Conservation (phyloP, 345 rosid genomes). For the Gynandropsis gynandra region DNA sequence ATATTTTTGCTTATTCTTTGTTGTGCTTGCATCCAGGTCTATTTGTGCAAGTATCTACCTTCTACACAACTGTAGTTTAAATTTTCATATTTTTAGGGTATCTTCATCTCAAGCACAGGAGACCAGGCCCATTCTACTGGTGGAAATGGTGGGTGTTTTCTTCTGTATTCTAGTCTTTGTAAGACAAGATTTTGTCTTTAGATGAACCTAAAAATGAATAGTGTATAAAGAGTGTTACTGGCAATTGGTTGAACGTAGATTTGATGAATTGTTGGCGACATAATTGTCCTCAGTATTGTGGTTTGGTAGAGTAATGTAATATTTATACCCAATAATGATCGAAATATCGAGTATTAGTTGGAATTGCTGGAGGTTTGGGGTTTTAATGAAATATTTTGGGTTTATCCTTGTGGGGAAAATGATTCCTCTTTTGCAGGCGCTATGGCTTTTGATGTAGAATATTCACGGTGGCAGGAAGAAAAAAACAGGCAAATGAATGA, state of each 20-base stretch:
- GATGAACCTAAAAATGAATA: background rate
- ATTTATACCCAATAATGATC: constrained; percentile 5
- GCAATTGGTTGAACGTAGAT: constrained; percentile 3
- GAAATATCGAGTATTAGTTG: background rate
- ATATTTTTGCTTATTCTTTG: constrained; percentile 4
- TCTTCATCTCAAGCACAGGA: constrained; percentile 91
- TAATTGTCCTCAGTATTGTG: background rate
- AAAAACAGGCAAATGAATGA: constrained; percentile 77
- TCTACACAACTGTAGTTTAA: background rate
- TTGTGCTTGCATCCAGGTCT: background rate
- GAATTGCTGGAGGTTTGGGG: background rate
- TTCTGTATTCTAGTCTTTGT: background rate
- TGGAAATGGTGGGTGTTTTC: constrained; percentile 71
- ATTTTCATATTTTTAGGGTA: constrained; percentile 44
- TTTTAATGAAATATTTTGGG: background rate
- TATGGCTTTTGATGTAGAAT: constrained; percentile 93
- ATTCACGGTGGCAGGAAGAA: constrained; percentile 92
- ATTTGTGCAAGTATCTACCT: background rate
- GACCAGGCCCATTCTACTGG: constrained; percentile 88
- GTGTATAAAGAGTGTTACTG: background rate
- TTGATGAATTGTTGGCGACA: constrained; percentile 11
- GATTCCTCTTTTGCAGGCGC: constrained; percentile 53
- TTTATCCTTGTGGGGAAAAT: background rate
- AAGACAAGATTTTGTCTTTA: constrained; percentile 8
- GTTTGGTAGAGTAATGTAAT: constrained; percentile 6